These are phyloP conservation scores for Extremus antarcticus DNA, from an alignment of 495 filamentous ascomycete species.

Conservation along the genomic window DNA sequence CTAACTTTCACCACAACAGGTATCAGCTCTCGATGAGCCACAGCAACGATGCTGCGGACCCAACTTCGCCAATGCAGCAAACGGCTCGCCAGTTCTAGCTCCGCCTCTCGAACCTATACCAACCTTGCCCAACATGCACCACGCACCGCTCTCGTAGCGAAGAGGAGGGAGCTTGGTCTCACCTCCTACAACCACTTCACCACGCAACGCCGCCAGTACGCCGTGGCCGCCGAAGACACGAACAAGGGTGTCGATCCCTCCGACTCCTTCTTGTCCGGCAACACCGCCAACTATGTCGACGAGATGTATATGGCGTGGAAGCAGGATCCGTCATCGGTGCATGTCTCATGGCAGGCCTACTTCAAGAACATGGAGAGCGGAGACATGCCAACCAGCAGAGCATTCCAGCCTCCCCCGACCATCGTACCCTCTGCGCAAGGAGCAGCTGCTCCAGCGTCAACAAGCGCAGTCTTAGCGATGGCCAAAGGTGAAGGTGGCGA, in stretches of 20 bases:
- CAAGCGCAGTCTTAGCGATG: conserved; percentile 21
- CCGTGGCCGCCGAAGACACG: conserved; percentile 44
- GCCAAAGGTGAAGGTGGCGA: conserved; percentile 61
- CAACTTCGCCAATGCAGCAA: conserved; percentile 27
- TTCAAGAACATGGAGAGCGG: conserved; percentile 98
- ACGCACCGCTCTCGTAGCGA: conserved; percentile 10
- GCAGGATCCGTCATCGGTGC: conserved; percentile 81
- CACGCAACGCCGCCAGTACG: conserved; percentile 36
- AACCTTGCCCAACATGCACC: conserved; percentile 18
- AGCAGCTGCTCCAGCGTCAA: background rate
- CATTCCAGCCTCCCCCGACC: conserved; percentile 90
- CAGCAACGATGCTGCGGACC: conserved; percentile 30
- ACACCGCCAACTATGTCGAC: conserved; percentile 95
- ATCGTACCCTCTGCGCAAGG: conserved; percentile 66
- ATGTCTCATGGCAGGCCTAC: conserved; percentile 98
- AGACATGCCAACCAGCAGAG: conserved; percentile 92
- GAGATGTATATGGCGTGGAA: conserved; percentile 99
- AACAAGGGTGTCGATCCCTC: conserved; percentile 58
- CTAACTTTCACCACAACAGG: background rate
- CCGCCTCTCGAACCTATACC: conserved; percentile 21
- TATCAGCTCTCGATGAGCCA: background rate
- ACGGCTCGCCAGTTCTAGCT: conserved; percentile 23
- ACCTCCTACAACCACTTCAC: conserved; percentile 31
- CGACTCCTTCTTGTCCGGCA: conserved; percentile 90
- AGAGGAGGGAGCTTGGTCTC: conserved; percentile 25